Base-by-base conservation (phyloP, 225 moss, liverwort and hornwort genomes). In the Sphagnum contortum region DNA sequence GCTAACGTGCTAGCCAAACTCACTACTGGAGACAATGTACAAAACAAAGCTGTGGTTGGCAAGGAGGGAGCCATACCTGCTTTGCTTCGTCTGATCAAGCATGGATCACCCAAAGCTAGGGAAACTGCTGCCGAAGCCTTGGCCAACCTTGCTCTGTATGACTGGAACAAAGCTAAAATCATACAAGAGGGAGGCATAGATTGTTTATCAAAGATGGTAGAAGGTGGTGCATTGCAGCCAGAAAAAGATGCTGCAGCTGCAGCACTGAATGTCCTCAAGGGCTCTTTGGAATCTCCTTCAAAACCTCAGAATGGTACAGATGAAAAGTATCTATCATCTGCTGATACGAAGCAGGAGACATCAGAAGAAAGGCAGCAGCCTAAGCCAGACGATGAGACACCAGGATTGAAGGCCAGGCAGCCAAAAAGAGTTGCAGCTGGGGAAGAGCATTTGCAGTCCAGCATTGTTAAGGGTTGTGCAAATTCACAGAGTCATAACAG, bases 1-100 rank as follows among this genome's bases (percentile, higher is more conserved):
- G 81, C 88, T 0, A 91, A 88, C 66, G 72, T 88, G n/a, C 79
- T 91, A 51, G 77, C 91, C 64, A 91, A 88, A 62, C 66, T 91
- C 64, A 83, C 86, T 44, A 77, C 12, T 2, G 86, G 86, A 61
- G 50, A 75, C 45, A 66, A 78, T 61, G 56, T 11, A 4, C 12
- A 48, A 9, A 88, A 70, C 67, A 81, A 81, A 50, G 8, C 71
- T 14, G 70, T 82, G 8, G 53, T 91, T 50, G 91, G 86, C 47
- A 68, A 71, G 61, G 69, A 83, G 64, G 76, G 85, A 55, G 79
- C 74, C 9, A 91, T 91, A 47, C 49, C 62, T 64, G 76, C 83
- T 49, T 60, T 91, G 3, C 12, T 91, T 7, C 74, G 47, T 2
- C n/a, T 91, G 54, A 69, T 91, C 5, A 75, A 80, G 29, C 68